Conservation (phyloP, 2,329 filamentous ascomycete species). For the Rhynchosporium agropyri region DNA sequence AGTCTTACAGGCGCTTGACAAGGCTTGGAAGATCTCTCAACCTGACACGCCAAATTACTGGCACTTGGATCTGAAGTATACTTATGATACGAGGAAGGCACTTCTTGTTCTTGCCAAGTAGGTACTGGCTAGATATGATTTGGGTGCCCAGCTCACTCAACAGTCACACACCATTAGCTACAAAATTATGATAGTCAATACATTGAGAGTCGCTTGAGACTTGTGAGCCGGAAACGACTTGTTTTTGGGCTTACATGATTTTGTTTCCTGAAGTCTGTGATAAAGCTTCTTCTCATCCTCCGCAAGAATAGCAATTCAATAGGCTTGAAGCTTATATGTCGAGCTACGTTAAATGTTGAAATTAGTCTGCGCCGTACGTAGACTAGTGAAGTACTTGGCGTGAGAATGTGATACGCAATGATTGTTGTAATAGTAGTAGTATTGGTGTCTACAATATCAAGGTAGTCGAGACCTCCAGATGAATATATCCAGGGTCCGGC, state of each 20-base stretch:
- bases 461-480: too few relatives aligned
- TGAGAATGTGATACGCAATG: neutral
- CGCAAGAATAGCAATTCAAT: too few relatives aligned
- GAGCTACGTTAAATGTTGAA: too few relatives aligned
- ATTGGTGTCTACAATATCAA: neutral
- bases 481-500: too few relatives aligned
- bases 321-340: too few relatives aligned
- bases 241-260: too few relatives aligned
- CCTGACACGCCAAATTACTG: constrained; percentile 44
- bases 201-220: neutral
- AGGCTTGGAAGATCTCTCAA: constrained; percentile 64
- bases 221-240: too few relatives aligned
- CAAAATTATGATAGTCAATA: neutral
- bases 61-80: constrained; percentile 40
- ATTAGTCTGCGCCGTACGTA: neutral
- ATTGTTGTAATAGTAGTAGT: too few relatives aligned
- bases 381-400: neutral
- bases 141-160: neutral
- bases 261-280: too few relatives aligned
- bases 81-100: constrained; percentile 34
- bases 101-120: constrained; percentile 24
- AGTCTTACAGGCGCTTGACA: constrained; percentile 63
- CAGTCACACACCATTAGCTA: neutral
- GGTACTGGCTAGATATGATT: neutral
- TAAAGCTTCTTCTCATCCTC: too few relatives aligned